Conservation (phyloP, 768 basidiomycete genomes). For the Leccinum aurantiacum region DNA sequence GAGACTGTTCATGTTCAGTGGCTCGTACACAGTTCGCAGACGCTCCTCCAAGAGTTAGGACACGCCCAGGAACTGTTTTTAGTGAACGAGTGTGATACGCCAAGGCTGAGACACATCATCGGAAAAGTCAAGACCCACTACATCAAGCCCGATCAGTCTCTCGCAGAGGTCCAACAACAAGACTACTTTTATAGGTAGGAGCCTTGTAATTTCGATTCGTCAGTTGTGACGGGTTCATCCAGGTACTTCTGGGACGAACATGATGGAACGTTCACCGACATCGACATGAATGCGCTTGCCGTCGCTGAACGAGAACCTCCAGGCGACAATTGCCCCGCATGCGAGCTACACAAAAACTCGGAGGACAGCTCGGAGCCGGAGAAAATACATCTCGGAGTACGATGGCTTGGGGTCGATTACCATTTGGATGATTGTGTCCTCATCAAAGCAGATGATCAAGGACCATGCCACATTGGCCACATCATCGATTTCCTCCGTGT, state of each 20-base stretch:
- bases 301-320: slow-evolving; percentile 20
- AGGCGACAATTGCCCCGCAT: slow-evolving; percentile 56
- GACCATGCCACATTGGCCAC: slow-evolving; percentile 59
- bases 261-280: slow-evolving; percentile 46
- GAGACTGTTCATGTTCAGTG: slow-evolving; percentile 65
- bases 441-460: slow-evolving; percentile 40
- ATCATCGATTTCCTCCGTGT: slow-evolving; percentile 38
- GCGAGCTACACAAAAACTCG: slow-evolving; percentile 36
- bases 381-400: slow-evolving; percentile 42
- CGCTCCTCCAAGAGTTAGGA: slow-evolving; percentile 58
- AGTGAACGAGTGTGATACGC: slow-evolving; percentile 50
- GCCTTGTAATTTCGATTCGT: not conserved
- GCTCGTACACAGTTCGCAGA: slow-evolving; percentile 69
- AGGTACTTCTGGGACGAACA: slow-evolving; percentile 53
- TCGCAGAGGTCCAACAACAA: slow-evolving; percentile 29
- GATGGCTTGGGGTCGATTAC: slow-evolving; percentile 48
- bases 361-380: slow-evolving; percentile 33
- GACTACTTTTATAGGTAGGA: slow-evolving; percentile 61
- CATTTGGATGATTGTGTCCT: slow-evolving; percentile 65
- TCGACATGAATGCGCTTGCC: slow-evolving; percentile 31
- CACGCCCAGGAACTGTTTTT: slow-evolving; percentile 68
- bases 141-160: slow-evolving; percentile 22
- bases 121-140: slow-evolving; percentile 40
- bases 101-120: slow-evolving; percentile 13
- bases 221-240: slow-evolving; percentile 3